These are phyloP conservation scores for Crotalaria pallida DNA, from an alignment of 306 rosid genomes.

Conservation along the genomic window DNA sequence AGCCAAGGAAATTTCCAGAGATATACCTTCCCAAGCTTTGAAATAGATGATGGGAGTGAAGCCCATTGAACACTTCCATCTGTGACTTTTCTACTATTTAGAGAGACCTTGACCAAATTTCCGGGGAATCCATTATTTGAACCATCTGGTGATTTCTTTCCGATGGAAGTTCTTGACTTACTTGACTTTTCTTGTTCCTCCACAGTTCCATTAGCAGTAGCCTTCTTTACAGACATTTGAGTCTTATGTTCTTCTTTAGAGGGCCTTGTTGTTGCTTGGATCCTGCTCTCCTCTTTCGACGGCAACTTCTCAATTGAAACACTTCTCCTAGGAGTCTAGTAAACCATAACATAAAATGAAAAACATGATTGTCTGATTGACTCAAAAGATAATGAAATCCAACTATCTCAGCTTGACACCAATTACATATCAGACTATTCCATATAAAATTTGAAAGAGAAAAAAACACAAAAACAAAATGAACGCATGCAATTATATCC, in stretches of 20 bases:
- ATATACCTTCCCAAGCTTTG: conserved; percentile 92
- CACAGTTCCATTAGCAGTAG: conserved; percentile 40
- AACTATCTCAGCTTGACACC: neutral
- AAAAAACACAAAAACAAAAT: neutral
- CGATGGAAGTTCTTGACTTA: conserved; percentile 51
- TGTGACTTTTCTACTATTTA: conserved; percentile 56
- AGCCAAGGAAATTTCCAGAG: conserved; percentile 8
- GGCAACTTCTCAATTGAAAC: conserved; percentile 45
- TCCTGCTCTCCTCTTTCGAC: conserved; percentile 55
- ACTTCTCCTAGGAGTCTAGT: conserved; percentile 75
- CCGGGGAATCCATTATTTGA: conserved; percentile 54
- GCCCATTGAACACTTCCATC: conserved; percentile 83
- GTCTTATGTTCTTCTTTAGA: conserved; percentile 58
- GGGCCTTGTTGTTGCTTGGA: conserved; percentile 38
- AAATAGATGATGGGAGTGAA: conserved; percentile 78
- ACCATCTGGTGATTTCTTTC: conserved; percentile 64
- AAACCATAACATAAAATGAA: conserved; percentile 15
- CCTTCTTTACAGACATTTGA: conserved; percentile 55
- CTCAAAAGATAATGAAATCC: conserved; percentile 12
- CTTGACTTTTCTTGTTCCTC: conserved; percentile 53
- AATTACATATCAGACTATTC: conserved; percentile 6
- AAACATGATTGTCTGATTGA: neutral
- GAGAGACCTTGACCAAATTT: conserved; percentile 69
- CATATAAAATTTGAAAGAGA: neutral
- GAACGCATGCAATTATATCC: neutral